Evolutionary conservation across 805 yeast genomes (phyloP), one percentile per base, ranked within the genome.

Genomic region (Schwanniomyces vanrijiae): DNA sequence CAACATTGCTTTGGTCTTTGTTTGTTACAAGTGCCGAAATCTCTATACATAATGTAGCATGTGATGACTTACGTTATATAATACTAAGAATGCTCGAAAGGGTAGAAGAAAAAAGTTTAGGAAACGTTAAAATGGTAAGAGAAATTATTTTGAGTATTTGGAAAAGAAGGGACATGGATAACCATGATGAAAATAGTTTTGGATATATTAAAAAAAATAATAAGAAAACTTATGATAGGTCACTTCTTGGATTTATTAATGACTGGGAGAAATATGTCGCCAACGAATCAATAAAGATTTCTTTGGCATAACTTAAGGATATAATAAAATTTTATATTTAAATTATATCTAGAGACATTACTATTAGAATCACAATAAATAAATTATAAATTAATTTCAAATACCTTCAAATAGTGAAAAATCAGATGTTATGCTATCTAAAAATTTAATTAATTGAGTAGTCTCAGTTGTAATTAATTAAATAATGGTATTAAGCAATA

Each of bases 401-500:
- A 31, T 9, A 2, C 11, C n/a, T 2, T 53, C 56, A 37, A 61
- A 53, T 1, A 55, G 42, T 11, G 50, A 44, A 22, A 54, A 50
- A 45, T 57, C 55, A 10, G 65, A 59, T 19, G 47, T 47, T 4
- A 68, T 55, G 11, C 51, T 54, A 14, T 59, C 58, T 11, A 60
- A 45, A 18, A 51, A 55, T 24, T 58, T 59, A 5, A 69, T 68
- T 10, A 46, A 40, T 44, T 62, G 65, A 10, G 75, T 75, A 40
- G 61, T 21, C 1, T 69, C 75, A 9, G 70, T 58, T 22, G 61
- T 61, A 19, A 69, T 62, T 2, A 71, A 65, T 43, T 56, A 56
- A 19, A 60, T 39, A 1, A 71, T 73, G 0, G 74, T 69, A 28
- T 68, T 63, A 19, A 70, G 61, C 37, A 73, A 69, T 18, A 70